phyloP scores from a whole-genome alignment of 2,329 filamentous ascomycete genomes.

The Pseudocercospora fuligena region DNA sequence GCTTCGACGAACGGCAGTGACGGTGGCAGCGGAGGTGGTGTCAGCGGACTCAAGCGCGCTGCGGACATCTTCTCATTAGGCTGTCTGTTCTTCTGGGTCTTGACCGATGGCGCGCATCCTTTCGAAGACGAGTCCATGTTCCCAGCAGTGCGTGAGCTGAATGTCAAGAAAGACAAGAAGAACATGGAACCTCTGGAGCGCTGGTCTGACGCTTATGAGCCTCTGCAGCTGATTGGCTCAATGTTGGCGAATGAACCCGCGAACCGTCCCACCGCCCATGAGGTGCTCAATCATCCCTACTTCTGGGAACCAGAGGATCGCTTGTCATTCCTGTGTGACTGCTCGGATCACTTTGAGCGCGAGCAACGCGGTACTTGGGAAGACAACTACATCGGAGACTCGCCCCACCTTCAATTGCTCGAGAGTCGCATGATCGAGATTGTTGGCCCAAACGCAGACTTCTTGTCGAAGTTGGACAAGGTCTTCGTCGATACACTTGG shows the following conservation, averaged over 20 bases:
- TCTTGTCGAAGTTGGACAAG: slow-evolving; percentile 74
- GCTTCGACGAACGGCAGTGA: slow-evolving; percentile 58
- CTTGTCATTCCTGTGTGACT: slow-evolving; percentile 90
- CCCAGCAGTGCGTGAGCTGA: slow-evolving; percentile 82
- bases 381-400: slow-evolving; percentile 47
- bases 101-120: slow-evolving; percentile 88
- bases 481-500: slow-evolving; percentile 88
- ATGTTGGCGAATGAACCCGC: slow-evolving; percentile 76
- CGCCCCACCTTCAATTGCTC: slow-evolving; percentile 64
- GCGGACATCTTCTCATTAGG: slow-evolving; percentile 98
- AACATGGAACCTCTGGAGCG: slow-evolving; percentile 55
- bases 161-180: slow-evolving; percentile 89
- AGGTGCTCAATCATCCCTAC: slow-evolving; percentile 91
- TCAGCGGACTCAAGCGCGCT: slow-evolving; percentile 83
- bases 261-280: slow-evolving; percentile 70
- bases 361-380: slow-evolving; percentile 70
- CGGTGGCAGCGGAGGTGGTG: slow-evolving; percentile 50
- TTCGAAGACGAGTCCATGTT: slow-evolving; percentile 94
- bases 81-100: slow-evolving; percentile 98
- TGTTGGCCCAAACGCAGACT: slow-evolving; percentile 66
- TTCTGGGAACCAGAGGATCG: slow-evolving; percentile 93
- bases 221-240: slow-evolving; percentile 79
- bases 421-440: slow-evolving; percentile 56
- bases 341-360: slow-evolving; percentile 95
- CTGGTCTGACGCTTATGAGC: slow-evolving; percentile 84